A percentile compares a stretch with the other conserved stretches of the same genome.
Conservation (phyloP, 768 basidiomycete species). For the Suillus plorans region DNA sequence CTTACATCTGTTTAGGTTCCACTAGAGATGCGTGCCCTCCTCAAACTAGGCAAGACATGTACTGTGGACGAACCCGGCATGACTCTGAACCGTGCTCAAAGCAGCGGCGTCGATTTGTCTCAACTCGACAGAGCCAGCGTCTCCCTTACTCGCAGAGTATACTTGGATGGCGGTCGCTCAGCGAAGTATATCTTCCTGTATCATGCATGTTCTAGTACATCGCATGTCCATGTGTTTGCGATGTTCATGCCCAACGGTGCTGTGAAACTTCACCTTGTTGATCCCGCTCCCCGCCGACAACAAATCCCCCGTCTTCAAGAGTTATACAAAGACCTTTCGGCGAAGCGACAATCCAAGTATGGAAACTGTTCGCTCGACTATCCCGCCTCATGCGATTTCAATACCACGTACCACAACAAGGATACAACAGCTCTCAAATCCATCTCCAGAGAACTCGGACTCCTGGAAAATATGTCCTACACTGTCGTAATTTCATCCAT, state of each 20-base stretch:
- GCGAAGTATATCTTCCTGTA: slow-evolving; percentile 86
- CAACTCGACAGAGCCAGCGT: slow-evolving; percentile 70
- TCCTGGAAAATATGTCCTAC: slow-evolving; percentile 71
- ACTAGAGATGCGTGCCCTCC: slow-evolving; percentile 73
- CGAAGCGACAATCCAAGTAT: slow-evolving; percentile 45
- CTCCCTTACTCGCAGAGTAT: slow-evolving; percentile 60
- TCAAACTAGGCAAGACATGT: slow-evolving; percentile 86
- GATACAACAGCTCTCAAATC: slow-evolving; percentile 82
- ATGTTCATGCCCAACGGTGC: slow-evolving; percentile 74
- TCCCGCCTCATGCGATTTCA: slow-evolving; percentile 58
- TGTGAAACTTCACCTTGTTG: slow-evolving; percentile 85
- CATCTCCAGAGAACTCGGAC: slow-evolving; percentile 81
- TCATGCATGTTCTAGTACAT: slow-evolving; percentile 74
- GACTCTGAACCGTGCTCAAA: slow-evolving; percentile 81
- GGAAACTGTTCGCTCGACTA: slow-evolving; percentile 59
- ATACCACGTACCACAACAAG: slow-evolving; percentile 73
- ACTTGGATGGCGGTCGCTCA: slow-evolving; percentile 69
- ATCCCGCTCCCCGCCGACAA: slow-evolving; percentile 85
- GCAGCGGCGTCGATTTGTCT: slow-evolving; percentile 76
- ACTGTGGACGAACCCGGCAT: slow-evolving; percentile 59
- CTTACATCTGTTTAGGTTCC: slow-evolving; percentile 57
- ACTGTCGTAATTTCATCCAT: slow-evolving; percentile 82
- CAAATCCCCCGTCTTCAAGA: slow-evolving; percentile 76
- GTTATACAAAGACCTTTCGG: slow-evolving; percentile 62
- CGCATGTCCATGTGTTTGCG: slow-evolving; percentile 82